phyloP scores from a whole-genome alignment of 2,329 filamentous ascomycete genomes.

The Lasiodiplodia hormozganensis region DNA sequence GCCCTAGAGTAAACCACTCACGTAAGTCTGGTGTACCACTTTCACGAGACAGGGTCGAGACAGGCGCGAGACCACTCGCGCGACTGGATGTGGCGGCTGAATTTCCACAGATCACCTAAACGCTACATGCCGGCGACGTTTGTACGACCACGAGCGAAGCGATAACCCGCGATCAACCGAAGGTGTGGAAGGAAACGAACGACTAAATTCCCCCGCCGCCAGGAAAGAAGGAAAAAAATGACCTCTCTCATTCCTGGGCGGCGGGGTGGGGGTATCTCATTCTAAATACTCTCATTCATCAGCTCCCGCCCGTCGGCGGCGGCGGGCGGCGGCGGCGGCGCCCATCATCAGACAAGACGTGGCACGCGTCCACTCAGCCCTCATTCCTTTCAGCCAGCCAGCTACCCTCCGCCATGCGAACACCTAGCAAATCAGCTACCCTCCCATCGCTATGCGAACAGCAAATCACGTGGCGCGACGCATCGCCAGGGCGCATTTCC shows the following conservation, averaged over 20 bases:
- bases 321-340: not conserved
- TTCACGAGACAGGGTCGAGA: too few species aligned
- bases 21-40: too few species aligned
- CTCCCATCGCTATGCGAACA: not conserved
- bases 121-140: not conserved
- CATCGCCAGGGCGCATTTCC: not conserved
- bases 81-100: not conserved
- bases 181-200: not conserved
- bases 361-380: not conserved
- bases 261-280: not conserved
- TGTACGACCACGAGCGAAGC: not conserved
- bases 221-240: not conserved
- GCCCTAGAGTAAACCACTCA: too few species aligned
- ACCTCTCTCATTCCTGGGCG: not conserved
- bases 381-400: not conserved
- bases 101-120: not conserved
- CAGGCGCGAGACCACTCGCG: too few species aligned
- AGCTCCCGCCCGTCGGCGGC: not conserved
- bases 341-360: not conserved
- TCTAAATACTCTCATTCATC: not conserved
- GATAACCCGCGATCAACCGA: not conserved
- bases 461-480: slow-evolving; percentile 16
- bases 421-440: slow-evolving; percentile 9
- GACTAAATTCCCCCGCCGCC: not conserved
- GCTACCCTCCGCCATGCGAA: not conserved